A percentile compares a stretch with the other conserved stretches of the same genome.
phyloP scores from a whole-genome alignment of 1,284 basidiomycete species.

The Ceratobasidium sp. region DNA sequence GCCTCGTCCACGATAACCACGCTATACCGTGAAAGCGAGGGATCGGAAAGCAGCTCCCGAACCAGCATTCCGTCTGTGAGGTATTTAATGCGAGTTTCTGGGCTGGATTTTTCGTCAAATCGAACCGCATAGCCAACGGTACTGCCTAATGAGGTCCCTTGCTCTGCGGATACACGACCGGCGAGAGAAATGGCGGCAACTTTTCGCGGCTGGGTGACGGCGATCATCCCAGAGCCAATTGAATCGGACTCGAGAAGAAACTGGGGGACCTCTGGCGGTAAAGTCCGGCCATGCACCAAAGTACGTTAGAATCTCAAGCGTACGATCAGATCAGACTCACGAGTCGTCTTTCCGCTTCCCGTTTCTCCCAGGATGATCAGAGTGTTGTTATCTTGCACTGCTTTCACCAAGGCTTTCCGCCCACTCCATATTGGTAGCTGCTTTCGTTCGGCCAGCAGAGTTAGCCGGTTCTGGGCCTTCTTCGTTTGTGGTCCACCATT shows the following conservation, averaged over 20 bases:
- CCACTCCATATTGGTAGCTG: conserved; percentile 85
- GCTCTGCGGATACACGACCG: conserved; percentile 88
- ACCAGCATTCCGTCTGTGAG: conserved; percentile 98
- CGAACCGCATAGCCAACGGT: conserved; percentile 95
- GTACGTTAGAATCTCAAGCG: conserved; percentile 40
- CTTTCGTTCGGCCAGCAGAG: conserved; percentile 71
- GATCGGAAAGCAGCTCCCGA: conserved; percentile 86
- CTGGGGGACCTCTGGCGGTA: conserved; percentile 83
- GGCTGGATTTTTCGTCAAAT: conserved; percentile 86
- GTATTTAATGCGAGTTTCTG: conserved; percentile 89
- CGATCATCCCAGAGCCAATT: conserved; percentile 78
- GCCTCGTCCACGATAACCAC: conserved; percentile 96
- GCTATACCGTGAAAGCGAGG: conserved; percentile 85
- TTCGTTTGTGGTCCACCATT: conserved; percentile 4
- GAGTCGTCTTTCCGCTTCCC: conserved; percentile 98
- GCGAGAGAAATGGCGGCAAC: conserved; percentile 96
- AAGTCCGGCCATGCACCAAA: conserved; percentile 8
- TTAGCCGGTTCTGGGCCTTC: background rate
- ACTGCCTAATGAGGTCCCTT: conserved; percentile 75
- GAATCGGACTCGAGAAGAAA: conserved; percentile 83
- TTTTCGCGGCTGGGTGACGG: conserved; percentile 92
- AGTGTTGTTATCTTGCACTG: conserved; percentile 85
- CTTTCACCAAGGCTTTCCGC: conserved; percentile 72
- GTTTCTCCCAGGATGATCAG: conserved; percentile 96
- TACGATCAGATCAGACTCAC: conserved; percentile 63